Conservation (phyloP, 2,329 filamentous ascomycete species). For the Dothideomycetidae sp. region DNA sequence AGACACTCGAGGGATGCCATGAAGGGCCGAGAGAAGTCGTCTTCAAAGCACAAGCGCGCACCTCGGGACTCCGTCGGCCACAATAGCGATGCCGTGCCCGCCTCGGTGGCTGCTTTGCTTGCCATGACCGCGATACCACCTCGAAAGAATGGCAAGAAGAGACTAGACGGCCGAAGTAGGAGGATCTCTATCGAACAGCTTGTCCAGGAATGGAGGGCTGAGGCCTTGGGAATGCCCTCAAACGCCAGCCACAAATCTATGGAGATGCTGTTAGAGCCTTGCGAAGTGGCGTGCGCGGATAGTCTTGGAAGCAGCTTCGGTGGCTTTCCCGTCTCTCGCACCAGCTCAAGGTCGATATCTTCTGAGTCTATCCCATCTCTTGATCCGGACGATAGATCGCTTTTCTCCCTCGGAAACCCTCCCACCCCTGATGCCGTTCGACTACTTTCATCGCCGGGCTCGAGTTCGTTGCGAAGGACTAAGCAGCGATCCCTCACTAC, state of each 20-base stretch:
- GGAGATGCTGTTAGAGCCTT: constrained; percentile 41
- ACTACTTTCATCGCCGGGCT: constrained; percentile 15
- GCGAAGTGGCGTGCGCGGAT: constrained; percentile 33
- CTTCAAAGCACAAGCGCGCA: constrained; percentile 19
- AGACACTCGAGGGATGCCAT: too few species aligned
- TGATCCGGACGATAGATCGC: constrained; percentile 32
- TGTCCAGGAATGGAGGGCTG: constrained; percentile 40
- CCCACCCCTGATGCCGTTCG: constrained; percentile 28
- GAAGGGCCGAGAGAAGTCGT: too few species aligned
- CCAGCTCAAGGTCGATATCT: constrained; percentile 38
- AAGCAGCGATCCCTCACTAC: constrained; percentile 36
- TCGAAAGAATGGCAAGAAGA: constrained; percentile 27
- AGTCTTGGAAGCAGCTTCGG: constrained; percentile 23
- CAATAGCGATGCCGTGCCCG: constrained; percentile 35
- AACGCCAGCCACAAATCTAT: constrained; percentile 26
- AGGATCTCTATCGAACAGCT: constrained; percentile 43
- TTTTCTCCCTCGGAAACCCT: constrained; percentile 30
- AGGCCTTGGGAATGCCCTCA: constrained; percentile 22
- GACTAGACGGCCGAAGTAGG: constrained; percentile 26
- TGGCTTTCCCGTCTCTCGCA: constrained; percentile 21
- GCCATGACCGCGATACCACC: constrained; percentile 46
- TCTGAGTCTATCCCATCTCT: constrained; percentile 45
- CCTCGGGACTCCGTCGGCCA: constrained; percentile 13
- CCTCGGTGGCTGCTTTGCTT: constrained; percentile 43
- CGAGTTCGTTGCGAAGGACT: constrained; percentile 27